These are phyloP conservation scores for Dicorynia guianensis DNA, from an alignment of 306 rosid species.

Conservation along the genomic window DNA sequence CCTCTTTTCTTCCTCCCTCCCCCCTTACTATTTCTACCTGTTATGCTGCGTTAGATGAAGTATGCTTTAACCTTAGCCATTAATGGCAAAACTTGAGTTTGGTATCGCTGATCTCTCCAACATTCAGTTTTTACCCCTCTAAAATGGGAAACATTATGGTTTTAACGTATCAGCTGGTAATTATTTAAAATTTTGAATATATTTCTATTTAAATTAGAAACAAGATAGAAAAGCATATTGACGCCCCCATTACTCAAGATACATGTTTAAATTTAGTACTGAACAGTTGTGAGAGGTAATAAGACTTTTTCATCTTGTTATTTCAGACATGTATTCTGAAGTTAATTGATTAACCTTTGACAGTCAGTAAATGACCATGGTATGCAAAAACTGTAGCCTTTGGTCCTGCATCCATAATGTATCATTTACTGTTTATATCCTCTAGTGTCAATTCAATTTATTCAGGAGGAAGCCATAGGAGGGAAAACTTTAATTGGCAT, in stretches of 20 bases:
- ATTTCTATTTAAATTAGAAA: no score
- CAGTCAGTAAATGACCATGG: not conserved
- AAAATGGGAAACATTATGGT: no score
- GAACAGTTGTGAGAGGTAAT: not conserved
- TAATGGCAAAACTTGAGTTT: not conserved
- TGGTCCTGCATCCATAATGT: not conserved
- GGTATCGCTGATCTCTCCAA: no score
- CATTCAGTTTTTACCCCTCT: no score
- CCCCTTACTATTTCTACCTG: not conserved
- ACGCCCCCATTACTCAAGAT: no score
- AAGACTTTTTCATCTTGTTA: not conserved
- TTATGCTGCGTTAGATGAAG: not conserved
- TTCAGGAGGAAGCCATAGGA: no score
- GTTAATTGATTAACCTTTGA: not conserved
- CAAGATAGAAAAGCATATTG: no score
- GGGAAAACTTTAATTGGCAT: no score
- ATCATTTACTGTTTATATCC: not conserved
- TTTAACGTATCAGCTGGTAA: no score
- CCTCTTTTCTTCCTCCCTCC: not conserved
- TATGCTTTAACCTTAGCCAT: conserved; percentile 3
- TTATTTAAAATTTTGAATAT: no score
- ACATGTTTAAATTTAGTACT: not conserved
- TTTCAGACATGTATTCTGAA: not conserved
- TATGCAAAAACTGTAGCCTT: not conserved
- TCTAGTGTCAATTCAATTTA: no score